Evolutionary conservation across 2,329 filamentous ascomycete species (phyloP), one percentile per base, ranked within the genome.

Genomic region (Ceratocystis alfenasii): DNA sequence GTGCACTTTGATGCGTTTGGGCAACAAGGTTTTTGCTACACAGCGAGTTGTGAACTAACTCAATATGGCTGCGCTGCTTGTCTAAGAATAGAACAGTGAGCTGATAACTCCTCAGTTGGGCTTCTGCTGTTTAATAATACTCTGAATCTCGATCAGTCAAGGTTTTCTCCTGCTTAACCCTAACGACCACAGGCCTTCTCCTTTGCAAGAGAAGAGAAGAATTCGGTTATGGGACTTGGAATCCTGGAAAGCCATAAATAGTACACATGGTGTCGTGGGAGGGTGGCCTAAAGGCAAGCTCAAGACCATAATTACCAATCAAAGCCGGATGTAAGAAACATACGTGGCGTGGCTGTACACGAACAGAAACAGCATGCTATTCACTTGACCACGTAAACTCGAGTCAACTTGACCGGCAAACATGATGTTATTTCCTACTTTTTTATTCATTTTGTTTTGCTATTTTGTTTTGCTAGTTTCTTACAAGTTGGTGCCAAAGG

Each of bases 331-430:
- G 28, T 30, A 2, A 12, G 55, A 36, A 59, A 20, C 55, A 36
- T 59, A 41, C 36, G 55, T 59, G 55, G 15, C 33, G 28, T 59
- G 55, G 55, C 55, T 59, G 55, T 59, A 59, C 55, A 59, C 3
- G 55, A 41, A 15, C 12, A 41, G 8, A 41, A 41, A 36, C 55
- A 36, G 6, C 17, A 8, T 8, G 17, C 36, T 7, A 4, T 17
- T 12, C 8, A 30, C 17, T n/a, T n/a, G 25, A 33, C 55, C 55
- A 59, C 28, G 55, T 36, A 59, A 59, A 15, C 55, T 59, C 25
- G 53, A 57, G 22, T 57, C 53, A 17, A n/a, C 15, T 36, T n/a
- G 15, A 36, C 12, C 28, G 20, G 7, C 8, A 22, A 20, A 48
- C 46, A 48, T 7, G 46, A 25, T 15, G 8, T 12, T 25, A 10